These are phyloP conservation scores for Aegle marmelos DNA, from an alignment of 345 rosid species.

Conservation along the genomic window DNA sequence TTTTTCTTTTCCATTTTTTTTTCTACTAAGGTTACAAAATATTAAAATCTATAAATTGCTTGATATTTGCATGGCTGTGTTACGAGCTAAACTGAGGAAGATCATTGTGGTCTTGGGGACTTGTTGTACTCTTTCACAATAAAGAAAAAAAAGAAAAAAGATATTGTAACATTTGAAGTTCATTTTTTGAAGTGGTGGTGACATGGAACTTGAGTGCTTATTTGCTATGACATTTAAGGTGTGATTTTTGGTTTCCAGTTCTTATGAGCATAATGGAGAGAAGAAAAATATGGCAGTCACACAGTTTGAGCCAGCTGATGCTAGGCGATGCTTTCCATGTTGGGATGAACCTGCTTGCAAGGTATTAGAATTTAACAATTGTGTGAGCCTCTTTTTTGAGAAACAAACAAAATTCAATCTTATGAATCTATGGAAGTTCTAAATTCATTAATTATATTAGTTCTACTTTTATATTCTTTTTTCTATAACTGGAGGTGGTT, in stretches of 20 bases:
- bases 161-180: neutral
- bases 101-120: neutral
- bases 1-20: neutral
- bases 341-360: constrained; percentile 99
- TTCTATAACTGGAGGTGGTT: neutral
- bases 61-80: neutral
- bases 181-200: neutral
- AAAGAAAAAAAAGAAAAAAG: too few relatives aligned
- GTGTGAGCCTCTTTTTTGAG: neutral
- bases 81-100: neutral
- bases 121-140: too few relatives aligned
- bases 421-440: neutral
- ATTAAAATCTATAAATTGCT: neutral
- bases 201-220: neutral
- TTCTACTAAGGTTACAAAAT: neutral
- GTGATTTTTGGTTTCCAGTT: constrained; percentile 35
- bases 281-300: constrained; percentile 98
- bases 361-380: constrained; percentile 25
- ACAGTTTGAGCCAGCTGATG: constrained; percentile 96
- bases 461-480: neutral
- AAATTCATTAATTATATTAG: neutral
- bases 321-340: constrained; percentile 92
- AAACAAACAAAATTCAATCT: neutral
- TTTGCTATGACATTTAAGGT: neutral
- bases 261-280: constrained; percentile 75